A percentile compares a stretch with the other conserved stretches of the same genome.
Conservation (phyloP, 345 rosid species). For the Anacardium occidentale region DNA sequence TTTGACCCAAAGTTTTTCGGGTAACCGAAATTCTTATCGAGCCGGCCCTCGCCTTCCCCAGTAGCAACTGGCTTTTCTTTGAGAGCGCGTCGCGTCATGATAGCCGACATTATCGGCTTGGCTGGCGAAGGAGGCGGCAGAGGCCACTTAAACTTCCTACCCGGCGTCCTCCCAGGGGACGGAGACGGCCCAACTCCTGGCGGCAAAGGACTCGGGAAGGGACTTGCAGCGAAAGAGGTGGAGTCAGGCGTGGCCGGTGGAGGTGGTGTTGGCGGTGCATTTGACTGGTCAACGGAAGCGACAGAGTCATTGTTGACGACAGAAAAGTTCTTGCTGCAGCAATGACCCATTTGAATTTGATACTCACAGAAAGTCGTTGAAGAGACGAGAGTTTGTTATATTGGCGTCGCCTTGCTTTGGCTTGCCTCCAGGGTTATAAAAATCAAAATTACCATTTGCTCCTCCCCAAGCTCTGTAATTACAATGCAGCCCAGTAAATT, state of each 20-base stretch:
- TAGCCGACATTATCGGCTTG: constrained; percentile 80
- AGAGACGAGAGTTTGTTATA: no score
- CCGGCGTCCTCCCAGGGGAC: constrained; percentile 82
- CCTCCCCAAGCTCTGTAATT: no score
- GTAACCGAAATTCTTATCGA: constrained; percentile 89
- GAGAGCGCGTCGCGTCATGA: constrained; percentile 49
- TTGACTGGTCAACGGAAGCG: constrained; percentile 25
- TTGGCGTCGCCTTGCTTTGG: no score
- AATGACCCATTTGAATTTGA: constrained; percentile 60
- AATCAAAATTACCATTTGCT: no score
- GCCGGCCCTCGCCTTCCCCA: constrained; percentile 44
- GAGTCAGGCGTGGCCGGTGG: constrained; percentile 39
- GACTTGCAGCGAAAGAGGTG: constrained; percentile 58
- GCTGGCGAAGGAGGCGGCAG: constrained; percentile 99
- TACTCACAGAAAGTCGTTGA: no score
- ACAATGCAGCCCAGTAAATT: no score
- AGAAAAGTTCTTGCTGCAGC: constrained; percentile 64
- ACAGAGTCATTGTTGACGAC: constrained; percentile 24
- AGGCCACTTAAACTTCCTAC: constrained; percentile 86
- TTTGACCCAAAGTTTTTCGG: constrained; percentile 67
- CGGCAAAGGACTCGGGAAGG: constrained; percentile 76
- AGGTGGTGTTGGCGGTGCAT: constrained; percentile 19
- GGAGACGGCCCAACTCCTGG: constrained; percentile 80
- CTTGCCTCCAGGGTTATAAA: no score
- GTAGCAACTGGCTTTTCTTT: constrained; percentile 43